These are phyloP conservation scores for Scolecobasidium constrictum DNA, from an alignment of 2,329 filamentous ascomycete species.

Conservation along the genomic window DNA sequence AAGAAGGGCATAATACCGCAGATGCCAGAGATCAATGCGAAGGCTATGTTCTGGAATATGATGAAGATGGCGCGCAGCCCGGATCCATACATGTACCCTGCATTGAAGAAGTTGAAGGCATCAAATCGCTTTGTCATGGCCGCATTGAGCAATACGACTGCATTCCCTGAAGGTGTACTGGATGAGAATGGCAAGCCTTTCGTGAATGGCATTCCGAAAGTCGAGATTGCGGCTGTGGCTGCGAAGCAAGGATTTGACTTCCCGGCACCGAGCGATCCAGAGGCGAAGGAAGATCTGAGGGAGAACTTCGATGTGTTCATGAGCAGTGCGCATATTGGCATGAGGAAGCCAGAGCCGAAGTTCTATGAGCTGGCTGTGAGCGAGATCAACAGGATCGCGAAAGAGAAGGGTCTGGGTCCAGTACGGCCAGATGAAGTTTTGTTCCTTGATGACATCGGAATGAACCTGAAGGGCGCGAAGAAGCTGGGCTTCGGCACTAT, in stretches of 20 bases:
- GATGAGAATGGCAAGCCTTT: conserved; percentile 42
- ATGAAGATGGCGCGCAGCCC: conserved; percentile 60
- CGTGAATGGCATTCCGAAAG: conserved; percentile 22
- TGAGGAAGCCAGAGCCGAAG: conserved; percentile 74
- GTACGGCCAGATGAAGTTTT: conserved; percentile 59
- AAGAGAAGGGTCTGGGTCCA: conserved; percentile 28
- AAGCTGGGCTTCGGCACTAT: conserved; percentile 68
- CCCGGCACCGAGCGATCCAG: neutral
- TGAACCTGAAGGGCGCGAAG: conserved; percentile 76
- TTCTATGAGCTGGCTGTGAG: conserved; percentile 69
- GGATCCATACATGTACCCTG: conserved; percentile 84
- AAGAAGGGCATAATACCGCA: conserved; percentile 38
- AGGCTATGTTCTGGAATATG: conserved; percentile 82
- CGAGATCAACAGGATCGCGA: conserved; percentile 51
- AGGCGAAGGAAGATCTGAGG: conserved; percentile 40
- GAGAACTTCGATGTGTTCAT: conserved; percentile 77
- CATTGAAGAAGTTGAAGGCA: conserved; percentile 56
- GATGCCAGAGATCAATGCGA: conserved; percentile 63
- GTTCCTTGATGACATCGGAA: conserved; percentile 90
- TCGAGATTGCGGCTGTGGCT: conserved; percentile 16
- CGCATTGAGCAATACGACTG: conserved; percentile 81
- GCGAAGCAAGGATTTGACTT: conserved; percentile 16
- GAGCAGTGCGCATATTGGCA: conserved; percentile 72
- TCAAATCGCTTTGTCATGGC: conserved; percentile 54
- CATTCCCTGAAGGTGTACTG: conserved; percentile 66